phyloP scores from a whole-genome alignment of 495 filamentous ascomycete species.

The Aspergillus steynii region DNA sequence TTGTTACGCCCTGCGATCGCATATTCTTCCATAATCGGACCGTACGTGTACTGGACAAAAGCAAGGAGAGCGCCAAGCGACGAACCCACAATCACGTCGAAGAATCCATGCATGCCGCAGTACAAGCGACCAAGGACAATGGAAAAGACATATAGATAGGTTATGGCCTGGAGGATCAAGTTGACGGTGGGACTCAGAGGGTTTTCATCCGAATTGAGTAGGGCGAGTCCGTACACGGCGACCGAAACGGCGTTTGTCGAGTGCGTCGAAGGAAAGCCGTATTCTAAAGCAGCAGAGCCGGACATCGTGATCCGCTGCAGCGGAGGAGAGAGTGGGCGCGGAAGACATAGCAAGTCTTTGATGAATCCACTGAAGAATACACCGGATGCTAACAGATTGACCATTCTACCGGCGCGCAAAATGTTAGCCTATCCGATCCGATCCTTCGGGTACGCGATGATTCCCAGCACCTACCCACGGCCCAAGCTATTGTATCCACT shows the following conservation, averaged over 20 bases:
- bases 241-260: conserved; percentile 97
- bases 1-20: conserved; percentile 49
- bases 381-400: conserved; percentile 82
- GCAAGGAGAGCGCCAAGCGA: conserved; percentile 69
- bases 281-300: conserved; percentile 89
- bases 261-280: conserved; percentile 96
- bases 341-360: conserved; percentile 94
- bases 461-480: conserved; percentile 63
- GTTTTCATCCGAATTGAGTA: conserved; percentile 57
- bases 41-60: conserved; percentile 70
- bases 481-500: conserved; percentile 80
- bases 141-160: conserved; percentile 83
- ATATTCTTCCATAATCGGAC: conserved; percentile 64
- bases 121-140: conserved; percentile 90
- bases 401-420: conserved; percentile 56
- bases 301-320: conserved; percentile 96
- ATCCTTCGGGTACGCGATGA: background rate
- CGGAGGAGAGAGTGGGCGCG: conserved; percentile 88
- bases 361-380: conserved; percentile 93
- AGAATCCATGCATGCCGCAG: conserved; percentile 97
- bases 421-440: conserved; percentile 6
- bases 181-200: conserved; percentile 51
- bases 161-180: conserved; percentile 60
- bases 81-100: conserved; percentile 82
- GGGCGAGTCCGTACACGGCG: conserved; percentile 74